These are phyloP conservation scores for Yamadazyma sp. DNA, from an alignment of 1,139 yeast genomes.

Conservation along the genomic window DNA sequence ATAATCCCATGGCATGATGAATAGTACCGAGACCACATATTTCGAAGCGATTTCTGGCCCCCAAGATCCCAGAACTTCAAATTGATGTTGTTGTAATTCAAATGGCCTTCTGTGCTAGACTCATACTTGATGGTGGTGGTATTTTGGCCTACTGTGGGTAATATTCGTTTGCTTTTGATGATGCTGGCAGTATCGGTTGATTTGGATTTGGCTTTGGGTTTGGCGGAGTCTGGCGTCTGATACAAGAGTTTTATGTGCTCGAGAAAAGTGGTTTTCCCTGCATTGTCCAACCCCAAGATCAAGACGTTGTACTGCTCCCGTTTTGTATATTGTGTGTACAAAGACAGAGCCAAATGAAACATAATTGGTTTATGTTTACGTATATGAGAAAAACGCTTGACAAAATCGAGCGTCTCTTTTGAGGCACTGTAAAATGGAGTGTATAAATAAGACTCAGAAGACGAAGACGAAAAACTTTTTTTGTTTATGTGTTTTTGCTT, in stretches of 20 bases:
- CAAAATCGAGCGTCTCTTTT: too few relatives aligned
- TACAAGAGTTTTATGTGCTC: constrained; percentile 46
- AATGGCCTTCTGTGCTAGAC: constrained; percentile 22
- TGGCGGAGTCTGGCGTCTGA: constrained; percentile 24
- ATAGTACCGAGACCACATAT: constrained; percentile 87
- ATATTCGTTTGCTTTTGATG: constrained; percentile 39
- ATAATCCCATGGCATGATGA: constrained; percentile 86
- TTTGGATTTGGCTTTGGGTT: constrained; percentile 8
- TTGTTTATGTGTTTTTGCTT: neutral
- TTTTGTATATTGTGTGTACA: constrained; percentile 48
- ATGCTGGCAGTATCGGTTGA: constrained; percentile 22
- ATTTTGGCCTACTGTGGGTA: constrained; percentile 64
- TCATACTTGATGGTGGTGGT: constrained; percentile 47
- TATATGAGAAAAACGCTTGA: neutral
- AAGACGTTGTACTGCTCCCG: constrained; percentile 58
- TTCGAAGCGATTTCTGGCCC: constrained; percentile 80
- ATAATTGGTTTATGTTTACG: constrained; percentile 17
- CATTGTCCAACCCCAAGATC: constrained; percentile 89
- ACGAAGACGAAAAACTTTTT: neutral
- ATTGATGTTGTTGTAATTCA: constrained; percentile 49
- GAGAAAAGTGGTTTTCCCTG: constrained; percentile 77
- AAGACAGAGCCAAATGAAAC: constrained; percentile 49
- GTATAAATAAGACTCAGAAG: neutral
- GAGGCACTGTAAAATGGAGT: neutral
- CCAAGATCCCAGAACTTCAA: constrained; percentile 96